Conservation (phyloP, 2,329 filamentous ascomycete species). For the Ophiocordyceps robertsii region DNA sequence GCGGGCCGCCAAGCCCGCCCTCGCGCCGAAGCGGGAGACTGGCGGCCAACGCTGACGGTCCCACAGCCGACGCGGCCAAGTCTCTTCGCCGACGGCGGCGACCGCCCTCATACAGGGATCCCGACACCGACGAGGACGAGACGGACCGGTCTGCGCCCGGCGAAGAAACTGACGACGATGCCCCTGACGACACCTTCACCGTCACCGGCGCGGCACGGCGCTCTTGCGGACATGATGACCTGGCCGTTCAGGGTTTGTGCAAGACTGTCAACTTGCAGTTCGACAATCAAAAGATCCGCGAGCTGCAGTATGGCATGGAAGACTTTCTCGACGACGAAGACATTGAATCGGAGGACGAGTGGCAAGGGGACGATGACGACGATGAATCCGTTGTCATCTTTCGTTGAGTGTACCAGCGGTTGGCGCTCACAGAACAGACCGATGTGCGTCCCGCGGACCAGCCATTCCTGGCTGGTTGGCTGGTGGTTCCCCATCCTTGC, state of each 20-base stretch:
- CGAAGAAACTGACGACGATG: constrained; percentile 4
- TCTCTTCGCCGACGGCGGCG: constrained; percentile 5
- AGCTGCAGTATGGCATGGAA: constrained; percentile 54
- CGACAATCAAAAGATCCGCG: constrained; percentile 62
- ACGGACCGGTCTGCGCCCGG: constrained; percentile 10
- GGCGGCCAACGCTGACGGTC: constrained; percentile 12
- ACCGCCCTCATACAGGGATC: constrained; percentile 26
- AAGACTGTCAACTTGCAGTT: constrained; percentile 57
- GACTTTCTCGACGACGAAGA: constrained; percentile 54
- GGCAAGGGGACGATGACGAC: constrained; percentile 42
- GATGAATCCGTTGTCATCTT: constrained; percentile 20
- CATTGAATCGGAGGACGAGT: constrained; percentile 42
- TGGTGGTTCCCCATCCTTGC: no score
- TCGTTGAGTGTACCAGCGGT: constrained; percentile 4
- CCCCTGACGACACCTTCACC: neutral
- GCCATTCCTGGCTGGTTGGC: no score
- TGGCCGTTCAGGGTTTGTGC: constrained; percentile 54
- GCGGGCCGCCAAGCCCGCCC: constrained; percentile 9
- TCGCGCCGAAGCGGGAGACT: constrained; percentile 25
- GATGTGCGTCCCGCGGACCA: no score
- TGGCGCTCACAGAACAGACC: no score
- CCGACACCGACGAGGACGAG: constrained; percentile 31
- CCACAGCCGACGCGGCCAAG: constrained; percentile 10
- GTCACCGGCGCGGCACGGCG: neutral
- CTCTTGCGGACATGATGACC: neutral